Evolutionary conservation across 208 protist genomes (phyloP).

Genomic region (Zelonia costaricensis): DNA sequence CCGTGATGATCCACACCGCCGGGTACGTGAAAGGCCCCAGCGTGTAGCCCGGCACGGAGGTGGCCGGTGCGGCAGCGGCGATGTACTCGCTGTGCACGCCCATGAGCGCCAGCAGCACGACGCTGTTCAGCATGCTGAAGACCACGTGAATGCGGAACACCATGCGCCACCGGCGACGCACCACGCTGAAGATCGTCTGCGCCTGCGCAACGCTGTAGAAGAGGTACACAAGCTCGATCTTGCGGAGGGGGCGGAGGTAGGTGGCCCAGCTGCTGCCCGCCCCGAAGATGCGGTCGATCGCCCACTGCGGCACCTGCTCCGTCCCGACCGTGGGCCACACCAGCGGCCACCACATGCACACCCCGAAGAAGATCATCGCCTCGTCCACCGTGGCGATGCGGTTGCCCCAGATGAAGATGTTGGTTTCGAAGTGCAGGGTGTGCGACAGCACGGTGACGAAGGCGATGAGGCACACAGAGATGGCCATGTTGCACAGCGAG

Average conservation of each 20-base stretch:
- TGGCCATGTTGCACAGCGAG: constrained; percentile 69
- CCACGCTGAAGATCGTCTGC: constrained; percentile 54
- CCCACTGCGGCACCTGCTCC: constrained; percentile 26
- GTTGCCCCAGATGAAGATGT: constrained; percentile 89
- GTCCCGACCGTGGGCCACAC: constrained; percentile 48
- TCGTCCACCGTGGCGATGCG: constrained; percentile 87
- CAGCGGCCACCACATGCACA: constrained; percentile 71
- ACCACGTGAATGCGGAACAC: constrained; percentile 68
- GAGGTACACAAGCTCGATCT: constrained; percentile 63
- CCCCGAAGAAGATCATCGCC: constrained; percentile 88
- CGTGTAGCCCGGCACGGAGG: constrained; percentile 44
- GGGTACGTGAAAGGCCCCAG: constrained; percentile 78
- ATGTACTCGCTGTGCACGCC: constrained; percentile 47
- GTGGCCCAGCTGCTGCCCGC: constrained; percentile 22
- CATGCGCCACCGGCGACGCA: constrained; percentile 49
- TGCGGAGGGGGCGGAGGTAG: constrained; percentile 27
- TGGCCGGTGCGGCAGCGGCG: constrained; percentile 19
- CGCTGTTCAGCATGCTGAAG: constrained; percentile 50
- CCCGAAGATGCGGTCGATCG: constrained; percentile 22
- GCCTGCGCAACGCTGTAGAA: constrained; percentile 64
- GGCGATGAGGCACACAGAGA: constrained; percentile 65
- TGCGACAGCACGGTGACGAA: constrained; percentile 77
- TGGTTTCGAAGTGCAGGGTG: constrained; percentile 81
- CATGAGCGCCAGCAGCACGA: constrained; percentile 56
- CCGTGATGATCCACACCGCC: constrained; percentile 82